Conservation (phyloP, 345 rosid species). For the Cardamine chenopodiifolia region DNA sequence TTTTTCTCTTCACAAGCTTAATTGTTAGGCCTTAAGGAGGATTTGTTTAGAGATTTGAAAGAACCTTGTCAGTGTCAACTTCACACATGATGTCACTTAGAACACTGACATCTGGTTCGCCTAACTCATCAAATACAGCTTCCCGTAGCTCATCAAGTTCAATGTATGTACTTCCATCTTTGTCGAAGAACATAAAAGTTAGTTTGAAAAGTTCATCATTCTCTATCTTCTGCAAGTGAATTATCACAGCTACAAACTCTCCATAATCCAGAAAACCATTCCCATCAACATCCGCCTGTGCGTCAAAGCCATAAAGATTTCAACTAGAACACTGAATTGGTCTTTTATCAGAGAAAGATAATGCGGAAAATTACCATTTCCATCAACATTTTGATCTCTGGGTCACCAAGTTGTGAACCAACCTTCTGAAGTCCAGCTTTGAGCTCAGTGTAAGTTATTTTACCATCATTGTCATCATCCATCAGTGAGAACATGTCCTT, state of each 20-base stretch:
- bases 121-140: slow-evolving; percentile 76
- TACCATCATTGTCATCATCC: slow-evolving; percentile 92
- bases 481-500: slow-evolving; percentile 86
- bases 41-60: slow-evolving; percentile 6
- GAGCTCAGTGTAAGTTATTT: slow-evolving; percentile 74
- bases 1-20: background rate
- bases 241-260: slow-evolving; percentile 97
- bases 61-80: slow-evolving; percentile 94
- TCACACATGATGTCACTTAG: slow-evolving; percentile 88
- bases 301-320: slow-evolving; percentile 9
- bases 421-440: slow-evolving; percentile 89
- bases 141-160: slow-evolving; percentile 76
- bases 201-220: slow-evolving; percentile 90
- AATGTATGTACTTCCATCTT: slow-evolving; percentile 76
- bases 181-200: slow-evolving; percentile 93
- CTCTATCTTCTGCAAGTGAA: slow-evolving; percentile 96
- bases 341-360: background rate
- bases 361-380: slow-evolving; percentile 70
- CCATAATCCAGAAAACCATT: slow-evolving; percentile 89
- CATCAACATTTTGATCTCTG: slow-evolving; percentile 96
- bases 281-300: slow-evolving; percentile 95
- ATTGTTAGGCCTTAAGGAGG: background rate
- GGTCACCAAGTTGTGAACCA: slow-evolving; percentile 88
- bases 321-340: background rate
- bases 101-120: slow-evolving; percentile 65